Conservation (phyloP, 305 asterid genomes). For the Stenogyne calaminthoides region DNA sequence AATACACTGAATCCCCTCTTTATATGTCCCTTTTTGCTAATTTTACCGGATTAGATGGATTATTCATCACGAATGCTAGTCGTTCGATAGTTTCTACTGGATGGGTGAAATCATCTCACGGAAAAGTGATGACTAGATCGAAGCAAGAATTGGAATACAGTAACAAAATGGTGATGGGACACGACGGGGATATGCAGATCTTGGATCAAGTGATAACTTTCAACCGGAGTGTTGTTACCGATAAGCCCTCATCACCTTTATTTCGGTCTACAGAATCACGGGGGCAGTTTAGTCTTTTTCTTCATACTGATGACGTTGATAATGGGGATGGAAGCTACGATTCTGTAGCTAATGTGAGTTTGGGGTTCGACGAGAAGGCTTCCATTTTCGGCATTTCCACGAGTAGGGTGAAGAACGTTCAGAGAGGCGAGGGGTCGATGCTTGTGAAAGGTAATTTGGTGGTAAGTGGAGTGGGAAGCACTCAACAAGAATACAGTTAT, state of each 20-base stretch:
- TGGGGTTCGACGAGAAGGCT: conserved; percentile 54
- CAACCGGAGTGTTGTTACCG: conserved; percentile 41
- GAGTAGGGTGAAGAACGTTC: conserved; percentile 52
- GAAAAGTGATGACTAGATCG: conserved; percentile 48
- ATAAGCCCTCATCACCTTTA: conserved; percentile 33
- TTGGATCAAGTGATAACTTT: conserved; percentile 60
- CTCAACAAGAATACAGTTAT: conserved; percentile 54
- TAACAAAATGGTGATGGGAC: conserved; percentile 61
- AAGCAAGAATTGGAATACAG: conserved; percentile 47
- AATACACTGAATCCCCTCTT: conserved; percentile 39
- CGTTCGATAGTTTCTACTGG: conserved; percentile 59
- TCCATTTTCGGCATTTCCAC: conserved; percentile 35
- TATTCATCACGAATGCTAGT: conserved; percentile 46
- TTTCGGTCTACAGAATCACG: conserved; percentile 30
- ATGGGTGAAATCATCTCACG: conserved; percentile 74
- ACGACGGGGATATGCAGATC: conserved; percentile 62
- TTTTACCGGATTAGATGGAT: conserved; percentile 67
- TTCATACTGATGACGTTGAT: conserved; percentile 44
- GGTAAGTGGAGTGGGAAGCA: conserved; percentile 64
- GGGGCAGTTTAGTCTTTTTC: conserved; percentile 42
- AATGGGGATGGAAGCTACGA: conserved; percentile 50
- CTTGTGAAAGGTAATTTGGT: conserved; percentile 59
- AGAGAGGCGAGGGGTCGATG: conserved; percentile 58
- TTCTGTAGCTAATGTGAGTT: conserved; percentile 54
- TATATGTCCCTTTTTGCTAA: conserved; percentile 40